A percentile compares a stretch with the other conserved stretches of the same genome.
phyloP scores from a whole-genome alignment of 352 stramenopile genomes.

The Discostella stelligera region DNA sequence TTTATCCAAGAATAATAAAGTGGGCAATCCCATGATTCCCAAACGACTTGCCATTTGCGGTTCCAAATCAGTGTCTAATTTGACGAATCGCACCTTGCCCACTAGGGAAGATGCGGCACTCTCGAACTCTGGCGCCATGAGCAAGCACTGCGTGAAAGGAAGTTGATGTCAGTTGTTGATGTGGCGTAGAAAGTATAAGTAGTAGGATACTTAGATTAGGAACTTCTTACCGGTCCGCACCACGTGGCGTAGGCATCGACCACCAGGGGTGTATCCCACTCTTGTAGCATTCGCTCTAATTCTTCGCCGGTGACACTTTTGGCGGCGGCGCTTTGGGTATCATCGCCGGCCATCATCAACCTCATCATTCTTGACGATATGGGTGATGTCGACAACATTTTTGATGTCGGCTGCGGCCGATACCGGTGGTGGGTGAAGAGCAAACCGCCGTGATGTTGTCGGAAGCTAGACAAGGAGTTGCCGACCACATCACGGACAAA shows the following conservation, averaged over 20 bases:
- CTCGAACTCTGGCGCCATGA: slow-evolving; percentile 79
- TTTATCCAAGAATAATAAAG: slow-evolving; percentile 77
- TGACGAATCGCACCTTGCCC: slow-evolving; percentile 73
- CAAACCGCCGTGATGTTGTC: neutral
- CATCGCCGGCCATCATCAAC: slow-evolving; percentile 11
- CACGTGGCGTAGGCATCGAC: slow-evolving; percentile 80
- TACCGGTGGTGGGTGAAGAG: neutral
- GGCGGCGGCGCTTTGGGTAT: slow-evolving; percentile 10
- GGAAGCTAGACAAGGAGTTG: neutral
- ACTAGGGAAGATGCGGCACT: slow-evolving; percentile 59
- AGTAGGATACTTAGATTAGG: too few relatives aligned
- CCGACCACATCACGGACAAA: neutral
- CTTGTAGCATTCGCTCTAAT: slow-evolving; percentile 69
- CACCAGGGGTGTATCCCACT: slow-evolving; percentile 70
- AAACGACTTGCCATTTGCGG: slow-evolving; percentile 66
- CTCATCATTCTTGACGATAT: neutral
- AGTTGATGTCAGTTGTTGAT: too few relatives aligned
- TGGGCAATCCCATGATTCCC: slow-evolving; percentile 76
- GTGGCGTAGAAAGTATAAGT: too few relatives aligned
- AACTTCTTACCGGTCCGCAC: slow-evolving; percentile 32
- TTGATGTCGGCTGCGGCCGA: neutral
- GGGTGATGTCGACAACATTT: neutral
- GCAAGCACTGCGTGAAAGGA: slow-evolving; percentile 40
- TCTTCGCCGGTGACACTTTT: slow-evolving; percentile 60
- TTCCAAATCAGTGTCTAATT: slow-evolving; percentile 76